These are phyloP conservation scores for Verticillium nubilum DNA, from an alignment of 2,329 filamentous ascomycete genomes.

Conservation along the genomic window DNA sequence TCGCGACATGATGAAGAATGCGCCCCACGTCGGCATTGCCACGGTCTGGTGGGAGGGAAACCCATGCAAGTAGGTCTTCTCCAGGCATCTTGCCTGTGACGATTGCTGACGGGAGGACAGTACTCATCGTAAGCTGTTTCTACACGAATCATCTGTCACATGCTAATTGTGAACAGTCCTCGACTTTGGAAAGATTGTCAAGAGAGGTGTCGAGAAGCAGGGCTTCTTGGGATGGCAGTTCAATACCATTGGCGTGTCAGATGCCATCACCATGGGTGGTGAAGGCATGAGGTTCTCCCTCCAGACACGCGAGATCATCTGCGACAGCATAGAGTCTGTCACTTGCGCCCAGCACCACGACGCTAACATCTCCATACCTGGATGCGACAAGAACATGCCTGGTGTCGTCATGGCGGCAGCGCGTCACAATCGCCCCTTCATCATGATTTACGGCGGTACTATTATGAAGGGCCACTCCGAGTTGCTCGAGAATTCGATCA, in stretches of 20 bases:
- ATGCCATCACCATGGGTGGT: constrained; percentile 92
- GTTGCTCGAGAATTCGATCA: constrained; percentile 72
- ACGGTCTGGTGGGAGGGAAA: constrained; percentile 98
- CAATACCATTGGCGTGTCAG: constrained; percentile 82
- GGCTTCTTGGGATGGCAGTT: constrained; percentile 94
- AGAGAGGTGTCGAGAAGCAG: constrained; percentile 71
- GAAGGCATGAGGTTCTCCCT: constrained; percentile 94
- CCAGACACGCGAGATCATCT: constrained; percentile 86
- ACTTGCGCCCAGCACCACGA: constrained; percentile 91
- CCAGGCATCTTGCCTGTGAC: background rate
- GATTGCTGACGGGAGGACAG: constrained; percentile 15
- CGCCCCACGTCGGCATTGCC: constrained; percentile 84
- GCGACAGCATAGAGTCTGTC: constrained; percentile 89
- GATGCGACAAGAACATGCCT: constrained; percentile 98
- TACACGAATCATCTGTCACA: background rate
- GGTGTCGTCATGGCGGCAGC: constrained; percentile 87
- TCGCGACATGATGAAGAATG: constrained; percentile 78
- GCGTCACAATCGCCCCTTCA: constrained; percentile 82
- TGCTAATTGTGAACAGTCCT: constrained; percentile 52
- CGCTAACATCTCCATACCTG: constrained; percentile 87
- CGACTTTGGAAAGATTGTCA: constrained; percentile 82
- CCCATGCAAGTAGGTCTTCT: constrained; percentile 72
- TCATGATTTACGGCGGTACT: constrained; percentile 94
- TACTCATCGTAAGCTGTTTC: constrained; percentile 31
- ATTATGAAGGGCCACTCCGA: constrained; percentile 82